Evolutionary conservation across 768 basidiomycete genomes (phyloP), one percentile per base, ranked within the genome.

Genomic region (Holtermannia corniformis): DNA sequence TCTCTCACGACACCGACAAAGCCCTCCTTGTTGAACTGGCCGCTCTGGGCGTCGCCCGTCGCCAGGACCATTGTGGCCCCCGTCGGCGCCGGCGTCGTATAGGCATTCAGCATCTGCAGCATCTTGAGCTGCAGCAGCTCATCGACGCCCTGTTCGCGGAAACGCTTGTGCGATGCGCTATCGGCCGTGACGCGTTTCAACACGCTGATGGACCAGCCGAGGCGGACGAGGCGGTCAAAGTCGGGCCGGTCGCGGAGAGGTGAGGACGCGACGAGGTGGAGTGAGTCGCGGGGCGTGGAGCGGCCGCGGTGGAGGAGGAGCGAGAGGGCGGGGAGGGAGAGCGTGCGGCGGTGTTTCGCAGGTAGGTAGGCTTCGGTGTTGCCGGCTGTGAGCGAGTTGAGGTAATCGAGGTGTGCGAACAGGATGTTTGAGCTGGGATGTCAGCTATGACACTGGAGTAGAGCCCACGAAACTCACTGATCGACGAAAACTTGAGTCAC

Each of bases 121-220:
- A 96, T 77, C 69, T 97, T 95, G 53, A 96, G 77, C 72, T 95
- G 91, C 47, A 97, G 74, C 22, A 95, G 78, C 73, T 97, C 92
- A 68, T 97, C 92, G 2, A 97, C 92, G 11, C 88, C 90, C 72
- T 97, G 91, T 65, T 92, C 88, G 52, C 87, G 58, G 54, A 63
- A 70, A 22, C 68, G 50, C 47, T 60, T 52, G 16, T 57, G 27
- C 11, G 55, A 58, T 49, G 46, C 32, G 4, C 48, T 4, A 4
- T 48, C 56, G n/a, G 13, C 37, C 49, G 4, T 28, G 3, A 72
- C 68, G 3, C 70, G 58, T 46, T 72, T 68, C n/a, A 72, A 54
- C 1, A 72, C 56, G 1, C 60, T 66, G 14, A 66, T 60, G 44
- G 63, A 62, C 68, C 68, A 72, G 2, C 66, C 66, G 20, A 72